Evolutionary conservation across 1,284 basidiomycete genomes (phyloP).

Genomic region (Irpex sp.): DNA sequence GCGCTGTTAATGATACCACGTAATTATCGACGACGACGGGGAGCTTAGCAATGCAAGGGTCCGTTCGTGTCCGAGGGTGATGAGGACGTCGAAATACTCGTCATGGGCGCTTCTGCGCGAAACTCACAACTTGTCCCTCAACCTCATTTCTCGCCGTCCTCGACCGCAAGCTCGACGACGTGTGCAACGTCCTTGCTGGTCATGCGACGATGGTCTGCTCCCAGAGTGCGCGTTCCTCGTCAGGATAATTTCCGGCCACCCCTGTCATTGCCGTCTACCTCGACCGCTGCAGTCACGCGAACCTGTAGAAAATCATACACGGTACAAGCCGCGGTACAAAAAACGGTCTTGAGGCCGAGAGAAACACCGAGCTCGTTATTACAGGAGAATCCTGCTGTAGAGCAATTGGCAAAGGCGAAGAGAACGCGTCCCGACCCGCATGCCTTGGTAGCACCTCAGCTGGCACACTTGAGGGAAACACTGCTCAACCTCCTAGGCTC

Average conservation of each 20-base stretch:
- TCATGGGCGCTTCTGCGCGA: neutral
- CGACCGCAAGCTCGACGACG: constrained; percentile 14
- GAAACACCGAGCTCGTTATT: constrained; percentile 13
- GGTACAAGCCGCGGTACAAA: constrained; percentile 25
- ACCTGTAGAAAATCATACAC: constrained; percentile 25
- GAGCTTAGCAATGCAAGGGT: neutral
- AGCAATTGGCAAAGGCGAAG: constrained; percentile 13
- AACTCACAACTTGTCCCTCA: neutral
- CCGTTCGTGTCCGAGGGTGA: neutral
- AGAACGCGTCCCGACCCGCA: constrained; percentile 55
- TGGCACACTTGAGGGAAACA: constrained; percentile 71
- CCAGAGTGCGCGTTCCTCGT: constrained; percentile 24
- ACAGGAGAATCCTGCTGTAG: constrained; percentile 11
- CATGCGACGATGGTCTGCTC: constrained; percentile 34
- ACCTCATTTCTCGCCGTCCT: constrained; percentile 10
- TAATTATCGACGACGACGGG: neutral
- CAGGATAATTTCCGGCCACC: constrained; percentile 5
- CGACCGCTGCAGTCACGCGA: constrained; percentile 21
- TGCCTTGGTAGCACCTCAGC: constrained; percentile 67
- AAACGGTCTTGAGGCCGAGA: constrained; percentile 14
- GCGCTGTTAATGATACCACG: neutral
- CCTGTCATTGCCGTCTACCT: constrained; percentile 9
- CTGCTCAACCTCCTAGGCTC: constrained; percentile 83
- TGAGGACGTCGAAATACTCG: neutral
- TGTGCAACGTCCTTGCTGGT: constrained; percentile 25